Conservation (phyloP, 2,329 filamentous ascomycete genomes). For the Orbilia javanica region DNA sequence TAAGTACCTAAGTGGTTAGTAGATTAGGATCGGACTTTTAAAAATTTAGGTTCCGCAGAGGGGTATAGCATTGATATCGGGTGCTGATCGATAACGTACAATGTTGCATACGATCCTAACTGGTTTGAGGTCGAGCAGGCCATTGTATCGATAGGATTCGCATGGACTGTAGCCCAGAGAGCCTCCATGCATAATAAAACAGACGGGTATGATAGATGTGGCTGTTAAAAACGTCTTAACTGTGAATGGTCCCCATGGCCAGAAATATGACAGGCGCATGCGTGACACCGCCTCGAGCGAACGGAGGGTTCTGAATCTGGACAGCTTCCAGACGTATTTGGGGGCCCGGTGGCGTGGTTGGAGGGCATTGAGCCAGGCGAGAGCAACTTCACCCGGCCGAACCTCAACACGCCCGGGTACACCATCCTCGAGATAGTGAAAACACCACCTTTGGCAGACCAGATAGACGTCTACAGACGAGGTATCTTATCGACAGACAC, state of each 20-base stretch:
- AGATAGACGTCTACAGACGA: slow-evolving; percentile 49
- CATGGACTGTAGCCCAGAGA: slow-evolving; percentile 24
- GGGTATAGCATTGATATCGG: slow-evolving; percentile 29
- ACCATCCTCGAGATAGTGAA: slow-evolving; percentile 14
- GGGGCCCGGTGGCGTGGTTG: slow-evolving; percentile 24
- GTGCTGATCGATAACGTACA: slow-evolving; percentile 34
- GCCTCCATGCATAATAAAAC: slow-evolving; percentile 23
- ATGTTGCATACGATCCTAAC: slow-evolving; percentile 11
- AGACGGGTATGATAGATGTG: slow-evolving; percentile 39
- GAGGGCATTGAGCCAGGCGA: slow-evolving; percentile 22
- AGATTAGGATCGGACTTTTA: slow-evolving; percentile 36
- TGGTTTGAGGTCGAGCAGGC: not conserved
- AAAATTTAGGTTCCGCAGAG: slow-evolving; percentile 25
- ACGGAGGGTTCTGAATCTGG: slow-evolving; percentile 17
- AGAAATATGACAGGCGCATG: slow-evolving; percentile 49
- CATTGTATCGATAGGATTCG: slow-evolving; percentile 42
- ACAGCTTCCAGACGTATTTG: slow-evolving; percentile 22
- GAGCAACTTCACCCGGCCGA: slow-evolving; percentile 38
- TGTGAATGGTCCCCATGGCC: slow-evolving; percentile 17
- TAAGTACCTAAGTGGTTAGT: slow-evolving; percentile 2
- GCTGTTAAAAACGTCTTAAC: slow-evolving; percentile 20
- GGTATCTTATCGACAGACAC: slow-evolving; percentile 22
- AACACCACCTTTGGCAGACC: slow-evolving; percentile 38
- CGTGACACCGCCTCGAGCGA: slow-evolving; percentile 51
- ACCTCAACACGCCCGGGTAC: slow-evolving; percentile 35